Evolutionary conservation across 129 eudicot species (phyloP).

Genomic region (Ambrosia artemisiifolia): DNA sequence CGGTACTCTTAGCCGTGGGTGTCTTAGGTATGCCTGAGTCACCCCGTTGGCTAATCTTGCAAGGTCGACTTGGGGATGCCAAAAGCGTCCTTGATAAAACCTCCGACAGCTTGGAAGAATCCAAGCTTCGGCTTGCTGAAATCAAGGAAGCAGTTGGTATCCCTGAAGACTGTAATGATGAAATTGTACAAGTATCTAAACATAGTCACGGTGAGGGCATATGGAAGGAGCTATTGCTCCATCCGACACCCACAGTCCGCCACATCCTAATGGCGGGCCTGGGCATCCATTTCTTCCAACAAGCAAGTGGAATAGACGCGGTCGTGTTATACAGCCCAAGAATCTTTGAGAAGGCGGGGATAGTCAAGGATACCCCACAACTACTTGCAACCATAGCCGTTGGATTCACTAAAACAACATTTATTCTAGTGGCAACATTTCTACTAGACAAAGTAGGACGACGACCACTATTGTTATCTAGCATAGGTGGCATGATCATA

Average conservation of each 20-base stretch:
- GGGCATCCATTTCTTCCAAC: constrained; percentile 68
- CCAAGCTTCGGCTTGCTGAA: constrained; percentile 40
- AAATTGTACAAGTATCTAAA: constrained; percentile 39
- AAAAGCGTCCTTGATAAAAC: constrained; percentile 51
- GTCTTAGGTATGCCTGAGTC: constrained; percentile 71
- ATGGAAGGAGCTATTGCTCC: constrained; percentile 56
- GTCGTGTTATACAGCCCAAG: constrained; percentile 53
- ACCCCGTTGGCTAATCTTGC: constrained; percentile 73
- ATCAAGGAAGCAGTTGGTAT: constrained; percentile 62
- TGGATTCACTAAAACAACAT: constrained; percentile 44
- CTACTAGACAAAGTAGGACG: constrained; percentile 48
- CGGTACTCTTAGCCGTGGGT: constrained; percentile 43
- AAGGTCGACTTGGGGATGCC: constrained; percentile 68
- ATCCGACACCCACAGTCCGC: constrained; percentile 54
- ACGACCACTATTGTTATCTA: constrained; percentile 44
- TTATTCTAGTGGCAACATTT: constrained; percentile 54
- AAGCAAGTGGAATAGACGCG: constrained; percentile 60
- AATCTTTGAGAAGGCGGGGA: constrained; percentile 54
- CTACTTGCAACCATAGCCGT: constrained; percentile 70
- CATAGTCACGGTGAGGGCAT: constrained; percentile 34
- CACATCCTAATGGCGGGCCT: constrained; percentile 45
- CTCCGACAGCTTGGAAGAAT: constrained; percentile 48
- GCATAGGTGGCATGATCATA: constrained; percentile 42
- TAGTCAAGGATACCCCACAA: constrained; percentile 23
- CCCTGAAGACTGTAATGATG: constrained; percentile 53